Conservation (phyloP, 331 rosid genomes). For the Rosa hybrid region DNA sequence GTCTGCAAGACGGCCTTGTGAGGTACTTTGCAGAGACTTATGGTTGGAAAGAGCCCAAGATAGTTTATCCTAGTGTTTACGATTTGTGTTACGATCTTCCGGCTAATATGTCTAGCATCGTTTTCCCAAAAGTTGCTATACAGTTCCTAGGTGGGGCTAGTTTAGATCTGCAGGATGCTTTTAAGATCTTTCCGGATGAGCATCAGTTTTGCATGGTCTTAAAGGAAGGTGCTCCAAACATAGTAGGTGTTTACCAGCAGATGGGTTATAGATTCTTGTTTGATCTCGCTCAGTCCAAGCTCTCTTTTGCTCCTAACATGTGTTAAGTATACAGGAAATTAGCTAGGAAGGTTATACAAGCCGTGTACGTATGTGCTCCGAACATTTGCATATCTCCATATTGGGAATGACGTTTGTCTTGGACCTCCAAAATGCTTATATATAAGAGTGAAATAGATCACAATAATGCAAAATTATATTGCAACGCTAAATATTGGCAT, state of each 20-base stretch:
- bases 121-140: background rate
- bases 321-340: background rate
- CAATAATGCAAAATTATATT: no score
- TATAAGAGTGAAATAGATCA: no score
- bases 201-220: background rate
- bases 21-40: background rate
- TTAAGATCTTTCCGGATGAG: background rate
- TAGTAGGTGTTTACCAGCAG: background rate
- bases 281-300: background rate
- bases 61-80: background rate
- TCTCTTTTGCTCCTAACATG: background rate
- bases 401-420: no score
- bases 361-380: no score
- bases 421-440: no score
- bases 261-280: constrained; percentile 2
- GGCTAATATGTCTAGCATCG: background rate
- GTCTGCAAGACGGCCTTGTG: background rate
- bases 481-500: no score
- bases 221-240: background rate
- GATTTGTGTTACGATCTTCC: background rate
- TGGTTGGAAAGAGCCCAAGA: background rate
- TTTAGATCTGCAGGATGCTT: background rate
- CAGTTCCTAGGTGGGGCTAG: background rate
- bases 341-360: no score
- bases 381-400: no score